phyloP scores from a whole-genome alignment of 352 stramenopile species.

The Pythium chondricola region DNA sequence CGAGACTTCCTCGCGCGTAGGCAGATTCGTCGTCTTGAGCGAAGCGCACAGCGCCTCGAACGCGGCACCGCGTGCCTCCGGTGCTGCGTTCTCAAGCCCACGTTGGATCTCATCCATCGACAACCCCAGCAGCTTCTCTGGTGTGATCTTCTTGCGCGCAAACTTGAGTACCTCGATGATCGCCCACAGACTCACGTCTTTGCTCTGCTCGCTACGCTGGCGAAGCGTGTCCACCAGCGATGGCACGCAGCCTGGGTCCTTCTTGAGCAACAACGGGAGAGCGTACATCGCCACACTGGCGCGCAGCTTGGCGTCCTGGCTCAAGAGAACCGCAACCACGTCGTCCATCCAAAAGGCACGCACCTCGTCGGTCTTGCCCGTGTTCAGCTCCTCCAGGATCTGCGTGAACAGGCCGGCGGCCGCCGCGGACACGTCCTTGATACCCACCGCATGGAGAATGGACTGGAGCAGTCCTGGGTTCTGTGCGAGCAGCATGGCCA shows the following conservation, averaged over 20 bases:
- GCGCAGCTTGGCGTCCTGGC: slow-evolving; percentile 42
- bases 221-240: slow-evolving; percentile 48
- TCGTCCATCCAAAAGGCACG: slow-evolving; percentile 48
- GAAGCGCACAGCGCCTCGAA: slow-evolving; percentile 78
- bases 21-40: slow-evolving; percentile 76
- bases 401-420: slow-evolving; percentile 68
- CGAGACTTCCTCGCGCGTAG: slow-evolving; percentile 39
- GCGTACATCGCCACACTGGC: slow-evolving; percentile 69
- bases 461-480: slow-evolving; percentile 46
- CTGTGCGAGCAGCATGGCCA: slow-evolving; percentile 32
- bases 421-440: slow-evolving; percentile 66
- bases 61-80: slow-evolving; percentile 53
- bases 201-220: slow-evolving; percentile 1
- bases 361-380: slow-evolving; percentile 25
- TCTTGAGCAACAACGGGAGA: slow-evolving; percentile 64
- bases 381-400: slow-evolving; percentile 43
- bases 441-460: slow-evolving; percentile 52
- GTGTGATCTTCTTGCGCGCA: slow-evolving; percentile 58
- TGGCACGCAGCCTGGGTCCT: slow-evolving; percentile 47
- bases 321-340: slow-evolving; percentile 48
- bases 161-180: slow-evolving; percentile 78
- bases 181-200: slow-evolving; percentile 55
- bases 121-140: slow-evolving; percentile 47
- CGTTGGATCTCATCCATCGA: slow-evolving; percentile 47
- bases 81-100: slow-evolving; percentile 46